Percentiles rank a stretch among this genome's conserved stretches.
Evolutionary conservation across 768 basidiomycete genomes (phyloP).

Genomic region (Leccinum sublutescens): DNA sequence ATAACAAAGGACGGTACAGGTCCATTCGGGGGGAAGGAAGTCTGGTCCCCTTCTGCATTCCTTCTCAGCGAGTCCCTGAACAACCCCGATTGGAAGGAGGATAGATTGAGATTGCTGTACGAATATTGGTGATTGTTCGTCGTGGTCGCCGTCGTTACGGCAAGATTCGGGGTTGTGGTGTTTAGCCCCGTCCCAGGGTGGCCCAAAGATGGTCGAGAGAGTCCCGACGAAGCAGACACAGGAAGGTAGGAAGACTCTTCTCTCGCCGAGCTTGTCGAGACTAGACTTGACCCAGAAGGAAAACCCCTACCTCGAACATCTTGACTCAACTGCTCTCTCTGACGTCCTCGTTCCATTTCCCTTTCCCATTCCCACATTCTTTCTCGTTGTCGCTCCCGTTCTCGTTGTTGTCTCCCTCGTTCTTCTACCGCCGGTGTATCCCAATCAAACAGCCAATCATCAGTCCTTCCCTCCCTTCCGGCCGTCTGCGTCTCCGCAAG

Average conservation of each 20-base stretch:
- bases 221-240: not conserved
- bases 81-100: slow-evolving; percentile 32
- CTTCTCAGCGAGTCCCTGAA: slow-evolving; percentile 34
- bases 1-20: slow-evolving; percentile 2
- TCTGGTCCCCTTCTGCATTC: slow-evolving; percentile 24
- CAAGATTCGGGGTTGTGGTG: not conserved
- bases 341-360: slow-evolving; percentile 20
- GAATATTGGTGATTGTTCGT: slow-evolving; percentile 24
- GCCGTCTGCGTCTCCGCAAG: slow-evolving; percentile 16
- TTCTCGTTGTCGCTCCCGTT: slow-evolving; percentile 12
- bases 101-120: slow-evolving; percentile 30
- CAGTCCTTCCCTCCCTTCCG: slow-evolving; percentile 10
- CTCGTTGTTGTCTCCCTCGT: slow-evolving; percentile 8
- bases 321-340: slow-evolving; percentile 15
- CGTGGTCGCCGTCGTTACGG: not conserved
- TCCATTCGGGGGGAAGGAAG: slow-evolving; percentile 11
- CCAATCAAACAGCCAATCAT: slow-evolving; percentile 20
- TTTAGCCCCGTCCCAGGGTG: slow-evolving; percentile 7
- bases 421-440: slow-evolving; percentile 12
- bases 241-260: slow-evolving; percentile 15
- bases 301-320: slow-evolving; percentile 18
- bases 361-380: slow-evolving; percentile 13
- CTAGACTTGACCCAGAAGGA: slow-evolving; percentile 10
- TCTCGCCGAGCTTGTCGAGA: slow-evolving; percentile 18
- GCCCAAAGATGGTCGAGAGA: slow-evolving; percentile 5